A percentile compares a stretch with the other conserved stretches of the same genome.
Evolutionary conservation across 2,329 filamentous ascomycete species (phyloP).

Genomic region (Dothistroma septosporum): DNA sequence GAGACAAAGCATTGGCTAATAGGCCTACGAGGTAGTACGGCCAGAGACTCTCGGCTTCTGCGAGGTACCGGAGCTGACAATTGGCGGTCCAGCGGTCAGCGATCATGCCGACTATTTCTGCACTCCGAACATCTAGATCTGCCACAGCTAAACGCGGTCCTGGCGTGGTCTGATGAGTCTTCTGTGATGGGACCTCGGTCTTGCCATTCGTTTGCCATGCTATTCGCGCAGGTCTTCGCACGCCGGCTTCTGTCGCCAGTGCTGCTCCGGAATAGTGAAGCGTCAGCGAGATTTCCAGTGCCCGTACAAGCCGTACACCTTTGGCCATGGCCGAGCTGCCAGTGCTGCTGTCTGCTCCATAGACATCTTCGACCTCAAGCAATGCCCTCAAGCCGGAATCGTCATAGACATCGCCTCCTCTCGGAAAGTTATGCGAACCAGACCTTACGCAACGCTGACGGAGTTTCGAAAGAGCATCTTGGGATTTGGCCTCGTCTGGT

Average conservation of each 20-base stretch:
- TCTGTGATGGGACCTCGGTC: neutral
- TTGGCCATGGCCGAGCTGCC: constrained; percentile 3
- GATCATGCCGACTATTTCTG: constrained; percentile 5
- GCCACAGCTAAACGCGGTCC: neutral
- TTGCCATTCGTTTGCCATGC: neutral
- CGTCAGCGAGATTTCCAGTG: constrained; percentile 6
- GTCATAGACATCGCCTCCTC: neutral
- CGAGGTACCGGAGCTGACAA: constrained; percentile 2
- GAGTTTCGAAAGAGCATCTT: neutral
- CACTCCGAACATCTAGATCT: constrained; percentile 4
- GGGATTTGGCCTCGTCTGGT: neutral
- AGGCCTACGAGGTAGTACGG: constrained; percentile 8
- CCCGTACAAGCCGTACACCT: neutral
- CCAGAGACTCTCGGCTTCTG: constrained; percentile 7
- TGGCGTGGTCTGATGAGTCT: neutral
- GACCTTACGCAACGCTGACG: neutral
- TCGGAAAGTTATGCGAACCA: neutral
- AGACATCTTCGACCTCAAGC: neutral
- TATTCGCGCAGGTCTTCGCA: neutral
- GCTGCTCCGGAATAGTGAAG: neutral
- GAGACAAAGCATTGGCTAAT: constrained; percentile 5
- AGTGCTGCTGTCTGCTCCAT: neutral
- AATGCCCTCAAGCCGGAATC: neutral
- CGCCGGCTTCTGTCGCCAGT: neutral
- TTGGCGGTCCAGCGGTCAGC: constrained; percentile 1